Conservation (phyloP, 106 monocot species). For the Allium sativum region DNA sequence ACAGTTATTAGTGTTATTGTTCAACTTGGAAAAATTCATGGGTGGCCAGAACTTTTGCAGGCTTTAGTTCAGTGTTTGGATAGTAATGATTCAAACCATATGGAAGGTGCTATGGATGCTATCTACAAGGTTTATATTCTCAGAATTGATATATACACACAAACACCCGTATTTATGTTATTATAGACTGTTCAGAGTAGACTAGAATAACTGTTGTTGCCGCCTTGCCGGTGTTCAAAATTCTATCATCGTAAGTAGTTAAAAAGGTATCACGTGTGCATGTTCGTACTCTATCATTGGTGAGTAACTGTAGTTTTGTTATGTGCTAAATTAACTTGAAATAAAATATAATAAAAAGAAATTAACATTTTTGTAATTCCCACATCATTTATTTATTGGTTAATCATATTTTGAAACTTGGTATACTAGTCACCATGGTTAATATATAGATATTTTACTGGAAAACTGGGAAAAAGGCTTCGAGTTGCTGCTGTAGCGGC, state of each 20-base stretch:
- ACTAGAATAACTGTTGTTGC: background rate
- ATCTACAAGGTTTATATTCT: slow-evolving; percentile 57
- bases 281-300: too few relatives aligned
- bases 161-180: too few relatives aligned
- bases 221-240: background rate
- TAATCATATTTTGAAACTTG: too few relatives aligned
- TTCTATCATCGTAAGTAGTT: background rate
- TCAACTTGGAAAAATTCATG: slow-evolving; percentile 42
- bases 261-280: background rate
- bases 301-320: too few relatives aligned
- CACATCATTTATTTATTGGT: too few relatives aligned
- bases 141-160: slow-evolving; percentile 2
- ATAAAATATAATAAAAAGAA: too few relatives aligned
- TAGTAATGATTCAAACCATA: slow-evolving; percentile 87
- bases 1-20: slow-evolving; percentile 85
- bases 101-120: slow-evolving; percentile 98
- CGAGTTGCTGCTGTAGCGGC: too few relatives aligned
- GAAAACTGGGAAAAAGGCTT: too few relatives aligned
- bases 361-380: too few relatives aligned
- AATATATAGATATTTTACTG: too few relatives aligned
- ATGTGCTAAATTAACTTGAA: too few relatives aligned
- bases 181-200: background rate
- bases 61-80: slow-evolving; percentile 82
- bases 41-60: slow-evolving; percentile 95
- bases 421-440: too few relatives aligned